A percentile compares a stretch with the other conserved stretches of the same genome.
Conservation (phyloP, 176 grass and related monocot genomes). For the Oryza coarctata region DNA sequence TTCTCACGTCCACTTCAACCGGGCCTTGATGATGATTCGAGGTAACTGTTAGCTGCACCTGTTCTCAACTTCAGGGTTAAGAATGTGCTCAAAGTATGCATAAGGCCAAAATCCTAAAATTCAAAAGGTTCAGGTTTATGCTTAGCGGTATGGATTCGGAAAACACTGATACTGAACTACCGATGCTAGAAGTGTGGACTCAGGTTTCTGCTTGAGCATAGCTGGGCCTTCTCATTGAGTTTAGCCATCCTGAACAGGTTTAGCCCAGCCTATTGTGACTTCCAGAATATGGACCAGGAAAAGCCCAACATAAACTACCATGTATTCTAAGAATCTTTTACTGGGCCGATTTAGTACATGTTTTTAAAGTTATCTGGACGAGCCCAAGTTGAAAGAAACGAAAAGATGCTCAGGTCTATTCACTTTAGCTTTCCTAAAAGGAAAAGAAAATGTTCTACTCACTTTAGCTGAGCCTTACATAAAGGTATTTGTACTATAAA, state of each 20-base stretch:
- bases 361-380: not conserved
- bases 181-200: not conserved
- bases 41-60: not conserved
- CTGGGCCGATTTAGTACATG: not conserved
- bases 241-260: not conserved
- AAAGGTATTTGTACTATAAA: not conserved
- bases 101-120: slow-evolving; percentile 46
- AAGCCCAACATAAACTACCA: not conserved
- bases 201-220: not conserved
- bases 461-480: not conserved
- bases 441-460: too few species aligned
- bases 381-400: not conserved
- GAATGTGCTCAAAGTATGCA: slow-evolving; percentile 38
- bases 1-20: slow-evolving; percentile 17
- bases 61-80: slow-evolving; percentile 21
- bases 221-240: not conserved
- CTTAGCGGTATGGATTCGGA: too few species aligned
- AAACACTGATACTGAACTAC: not conserved
- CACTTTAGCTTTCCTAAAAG: not conserved
- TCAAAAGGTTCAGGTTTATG: not conserved
- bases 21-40: slow-evolving; percentile 6
- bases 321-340: not conserved
- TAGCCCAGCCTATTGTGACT: not conserved
- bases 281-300: not conserved
- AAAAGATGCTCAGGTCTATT: not conserved